Base-by-base conservation (phyloP, 1,284 basidiomycete genomes). In the Ganoderma lucidum region DNA sequence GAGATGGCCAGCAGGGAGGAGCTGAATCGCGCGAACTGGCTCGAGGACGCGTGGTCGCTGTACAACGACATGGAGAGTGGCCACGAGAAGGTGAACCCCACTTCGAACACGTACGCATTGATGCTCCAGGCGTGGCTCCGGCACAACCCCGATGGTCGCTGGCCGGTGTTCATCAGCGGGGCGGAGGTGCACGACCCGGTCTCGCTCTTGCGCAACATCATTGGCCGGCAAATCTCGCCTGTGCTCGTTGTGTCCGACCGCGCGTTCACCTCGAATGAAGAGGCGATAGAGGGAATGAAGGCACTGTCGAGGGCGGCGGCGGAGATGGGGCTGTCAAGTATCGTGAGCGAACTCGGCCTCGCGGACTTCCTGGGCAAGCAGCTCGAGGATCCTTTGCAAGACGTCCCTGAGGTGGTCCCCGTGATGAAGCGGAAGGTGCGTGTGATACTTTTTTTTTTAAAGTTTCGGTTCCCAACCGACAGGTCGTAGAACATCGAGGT, bases 61-160 rank as follows among this genome's bases (percentile, higher is more conserved):
- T 93, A 87, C 74, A 80, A 86, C 12, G 76, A 79, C 12, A 84
- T 94, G 83, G 87, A 91, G 74, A 76, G 60, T 9, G 87, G 83
- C 1, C 73, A 74, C 4, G 89, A 90, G 68, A 82, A 81, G 23
- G 80, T 88, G 19, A 71, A 73, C 0, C 89, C 92, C 0, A 87
- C 84, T n/a, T 74, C 86, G 5, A 81, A 84, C 53, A 91, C 91
- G 8, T 94, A 91, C 80, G 88, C 90, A 6, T 79, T 87, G n/a
- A 89, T 92, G 85, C 81, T 93, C 12, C 78, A 86, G 41, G 82
- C 86, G 2, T 88, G 86, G 81, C 75, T 86, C 60, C 83, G 87
- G 68, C 84, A 85, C 69, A 77, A 82, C 66, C 77, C 83, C 3
- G 79, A 83, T 8, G 80, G 81, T 10, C 35, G 59, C 69, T 76